phyloP scores from a whole-genome alignment of 129 eudicot species.

The Pittosporum tobira region DNA sequence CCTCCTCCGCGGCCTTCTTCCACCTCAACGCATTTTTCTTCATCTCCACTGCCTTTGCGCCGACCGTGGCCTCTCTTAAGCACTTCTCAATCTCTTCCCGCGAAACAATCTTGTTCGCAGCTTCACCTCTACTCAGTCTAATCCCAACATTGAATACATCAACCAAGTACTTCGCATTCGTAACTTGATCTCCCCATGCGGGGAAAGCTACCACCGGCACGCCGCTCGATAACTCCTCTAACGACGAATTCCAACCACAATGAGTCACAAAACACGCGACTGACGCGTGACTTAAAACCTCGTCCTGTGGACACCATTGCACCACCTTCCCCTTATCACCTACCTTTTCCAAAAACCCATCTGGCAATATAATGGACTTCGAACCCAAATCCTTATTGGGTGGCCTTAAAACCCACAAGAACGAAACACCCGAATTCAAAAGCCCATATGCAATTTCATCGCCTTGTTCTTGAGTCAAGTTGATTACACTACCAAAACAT shows the following conservation, averaged over 20 bases:
- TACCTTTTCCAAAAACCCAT: slow-evolving; percentile 34
- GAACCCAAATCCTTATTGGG: background rate
- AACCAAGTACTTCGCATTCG: slow-evolving; percentile 68
- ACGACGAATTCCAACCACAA: slow-evolving; percentile 88
- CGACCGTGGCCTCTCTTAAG: slow-evolving; percentile 39
- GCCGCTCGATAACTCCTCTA: slow-evolving; percentile 62
- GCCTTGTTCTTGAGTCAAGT: slow-evolving; percentile 49
- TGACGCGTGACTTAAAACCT: slow-evolving; percentile 50
- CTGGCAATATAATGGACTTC: slow-evolving; percentile 23
- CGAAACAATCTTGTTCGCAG: slow-evolving; percentile 33
- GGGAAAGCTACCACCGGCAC: slow-evolving; percentile 84
- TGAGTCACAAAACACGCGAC: slow-evolving; percentile 65
- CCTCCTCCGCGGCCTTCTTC: slow-evolving; percentile 55
- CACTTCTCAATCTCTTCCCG: slow-evolving; percentile 53
- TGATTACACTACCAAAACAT: slow-evolving; percentile 64
- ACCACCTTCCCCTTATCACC: slow-evolving; percentile 56
- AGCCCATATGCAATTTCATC: slow-evolving; percentile 56
- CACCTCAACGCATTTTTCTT: slow-evolving; percentile 50
- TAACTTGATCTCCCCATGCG: slow-evolving; percentile 90
- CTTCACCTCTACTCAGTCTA: slow-evolving; percentile 62
- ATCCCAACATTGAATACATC: slow-evolving; percentile 63
- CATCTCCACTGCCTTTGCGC: slow-evolving; percentile 38
- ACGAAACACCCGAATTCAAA: slow-evolving; percentile 37
- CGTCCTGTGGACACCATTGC: slow-evolving; percentile 61
- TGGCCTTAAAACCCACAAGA: slow-evolving; percentile 61